These are phyloP conservation scores for Stylosanthes scabra DNA, from an alignment of 331 rosid genomes.

Conservation along the genomic window DNA sequence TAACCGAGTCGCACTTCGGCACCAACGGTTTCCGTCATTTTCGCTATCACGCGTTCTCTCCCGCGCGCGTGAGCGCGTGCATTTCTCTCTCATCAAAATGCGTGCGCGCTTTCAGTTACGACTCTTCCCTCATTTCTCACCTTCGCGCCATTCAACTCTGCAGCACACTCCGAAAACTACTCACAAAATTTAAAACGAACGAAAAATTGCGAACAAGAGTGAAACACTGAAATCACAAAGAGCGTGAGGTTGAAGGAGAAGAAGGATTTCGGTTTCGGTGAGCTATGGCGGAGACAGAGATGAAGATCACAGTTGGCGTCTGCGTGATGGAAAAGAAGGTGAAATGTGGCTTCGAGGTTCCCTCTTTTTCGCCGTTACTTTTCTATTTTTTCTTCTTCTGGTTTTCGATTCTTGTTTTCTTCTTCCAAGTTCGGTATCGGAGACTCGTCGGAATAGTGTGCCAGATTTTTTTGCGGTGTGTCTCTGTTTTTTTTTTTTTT, in stretches of 20 bases:
- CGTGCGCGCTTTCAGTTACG: constrained; percentile 33
- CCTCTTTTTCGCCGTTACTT: constrained; percentile 27
- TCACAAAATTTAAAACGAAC: no score
- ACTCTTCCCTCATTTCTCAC: constrained; percentile 19
- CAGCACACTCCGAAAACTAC: not conserved
- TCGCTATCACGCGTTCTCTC: constrained; percentile 27
- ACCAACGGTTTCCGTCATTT: constrained; percentile 37
- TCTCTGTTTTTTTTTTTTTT: constrained; percentile 40
- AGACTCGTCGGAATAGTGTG: constrained; percentile 34
- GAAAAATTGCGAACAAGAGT: not conserved
- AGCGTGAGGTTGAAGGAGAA: not conserved
- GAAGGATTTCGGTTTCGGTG: not conserved
- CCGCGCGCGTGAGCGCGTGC: not conserved
- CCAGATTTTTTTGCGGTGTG: not conserved
- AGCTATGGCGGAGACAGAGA: constrained; percentile 32
- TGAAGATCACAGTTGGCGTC: constrained; percentile 80
- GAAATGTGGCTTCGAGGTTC: constrained; percentile 88
- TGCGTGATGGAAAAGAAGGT: constrained; percentile 99
- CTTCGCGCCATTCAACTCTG: constrained; percentile 32
- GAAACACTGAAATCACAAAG: not conserved
- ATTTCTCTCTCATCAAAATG: constrained; percentile 37
- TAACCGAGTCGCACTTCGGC: constrained; percentile 28
- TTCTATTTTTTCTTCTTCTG: not conserved
- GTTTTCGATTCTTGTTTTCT: not conserved
- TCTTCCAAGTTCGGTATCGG: constrained; percentile 25